Conservation (phyloP, 805 yeast genomes). For the Saccharomycopsis sp. region DNA sequence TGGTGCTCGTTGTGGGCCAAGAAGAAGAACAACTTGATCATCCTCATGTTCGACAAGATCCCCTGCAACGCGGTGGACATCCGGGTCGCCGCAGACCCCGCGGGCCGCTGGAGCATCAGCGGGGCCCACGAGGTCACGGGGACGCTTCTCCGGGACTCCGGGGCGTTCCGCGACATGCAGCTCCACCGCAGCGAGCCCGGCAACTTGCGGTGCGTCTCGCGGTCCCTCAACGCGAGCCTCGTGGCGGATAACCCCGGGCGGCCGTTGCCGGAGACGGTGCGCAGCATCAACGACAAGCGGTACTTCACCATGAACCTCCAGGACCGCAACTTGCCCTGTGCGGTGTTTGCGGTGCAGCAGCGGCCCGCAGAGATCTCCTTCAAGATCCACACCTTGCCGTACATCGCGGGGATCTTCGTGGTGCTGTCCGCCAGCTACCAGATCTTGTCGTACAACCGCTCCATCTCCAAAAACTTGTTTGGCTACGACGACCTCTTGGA, state of each 20-base stretch:
- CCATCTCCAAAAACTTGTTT: slow-evolving; percentile 71
- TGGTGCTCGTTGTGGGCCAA: slow-evolving; percentile 94
- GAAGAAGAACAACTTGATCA: slow-evolving; percentile 57
- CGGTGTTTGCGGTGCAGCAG: slow-evolving; percentile 55
- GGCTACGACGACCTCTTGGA: slow-evolving; percentile 46
- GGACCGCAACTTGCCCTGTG: slow-evolving; percentile 60
- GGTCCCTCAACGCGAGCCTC: slow-evolving; percentile 8
- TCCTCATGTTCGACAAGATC: slow-evolving; percentile 84
- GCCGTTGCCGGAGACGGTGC: too few species aligned
- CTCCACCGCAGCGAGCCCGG: slow-evolving; percentile 4
- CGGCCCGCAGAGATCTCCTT: slow-evolving; percentile 48
- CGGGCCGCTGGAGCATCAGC: slow-evolving; percentile 22
- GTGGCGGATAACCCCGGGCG: slow-evolving; percentile 31
- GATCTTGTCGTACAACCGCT: slow-evolving; percentile 69
- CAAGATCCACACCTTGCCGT: slow-evolving; percentile 71
- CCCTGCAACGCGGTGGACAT: slow-evolving; percentile 60
- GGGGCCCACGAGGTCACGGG: slow-evolving; percentile 22
- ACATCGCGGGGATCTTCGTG: slow-evolving; percentile 80
- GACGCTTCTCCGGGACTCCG: slow-evolving; percentile 11
- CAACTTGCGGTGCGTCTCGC: slow-evolving; percentile 18
- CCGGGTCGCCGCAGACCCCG: slow-evolving; percentile 27
- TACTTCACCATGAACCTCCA: slow-evolving; percentile 50
- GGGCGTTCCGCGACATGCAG: slow-evolving; percentile 14
- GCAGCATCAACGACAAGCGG: slow-evolving; percentile 47
- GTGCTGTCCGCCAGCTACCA: slow-evolving; percentile 41